Conservation (phyloP, 2,329 filamentous ascomycete genomes). For the Fusarium sp. region DNA sequence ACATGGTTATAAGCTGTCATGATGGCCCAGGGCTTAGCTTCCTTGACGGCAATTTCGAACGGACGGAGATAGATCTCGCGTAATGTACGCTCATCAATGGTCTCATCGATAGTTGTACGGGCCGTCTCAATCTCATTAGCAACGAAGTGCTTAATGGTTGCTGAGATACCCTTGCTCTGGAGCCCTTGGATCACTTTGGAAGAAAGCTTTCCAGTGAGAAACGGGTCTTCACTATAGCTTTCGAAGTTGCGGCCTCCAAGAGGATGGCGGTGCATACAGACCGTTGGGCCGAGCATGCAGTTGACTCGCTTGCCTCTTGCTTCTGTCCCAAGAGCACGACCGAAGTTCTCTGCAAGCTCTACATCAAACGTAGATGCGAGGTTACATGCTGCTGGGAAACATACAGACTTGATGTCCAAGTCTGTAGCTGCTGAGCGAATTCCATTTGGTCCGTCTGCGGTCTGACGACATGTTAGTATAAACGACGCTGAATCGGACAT, state of each 20-base stretch:
- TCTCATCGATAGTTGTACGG: conserved; percentile 47
- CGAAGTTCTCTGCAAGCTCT: conserved; percentile 66
- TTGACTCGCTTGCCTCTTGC: conserved; percentile 71
- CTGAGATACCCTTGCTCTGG: conserved; percentile 55
- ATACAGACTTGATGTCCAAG: conserved; percentile 47
- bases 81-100: conserved; percentile 47
- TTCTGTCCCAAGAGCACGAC: conserved; percentile 67
- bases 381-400: conserved; percentile 48
- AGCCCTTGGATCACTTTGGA: conserved; percentile 57
- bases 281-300: conserved; percentile 74
- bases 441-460: conserved; percentile 51
- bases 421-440: conserved; percentile 49
- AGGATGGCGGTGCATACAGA: conserved; percentile 61
- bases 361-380: conserved; percentile 72
- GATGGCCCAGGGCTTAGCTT: conserved; percentile 56
- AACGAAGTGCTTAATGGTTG: conserved; percentile 60
- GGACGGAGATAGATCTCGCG: conserved; percentile 57
- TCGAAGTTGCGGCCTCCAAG: conserved; percentile 62
- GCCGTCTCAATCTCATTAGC: conserved; percentile 55
- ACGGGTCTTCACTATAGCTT: conserved; percentile 60
- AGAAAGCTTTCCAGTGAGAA: conserved; percentile 57
- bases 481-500: rapidly evolving
- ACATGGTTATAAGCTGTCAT: conserved; percentile 62
- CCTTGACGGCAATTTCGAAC: conserved; percentile 58
- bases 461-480: conserved; percentile 8